phyloP scores from a whole-genome alignment of 305 asterid species.

The Rubia balearica region DNA sequence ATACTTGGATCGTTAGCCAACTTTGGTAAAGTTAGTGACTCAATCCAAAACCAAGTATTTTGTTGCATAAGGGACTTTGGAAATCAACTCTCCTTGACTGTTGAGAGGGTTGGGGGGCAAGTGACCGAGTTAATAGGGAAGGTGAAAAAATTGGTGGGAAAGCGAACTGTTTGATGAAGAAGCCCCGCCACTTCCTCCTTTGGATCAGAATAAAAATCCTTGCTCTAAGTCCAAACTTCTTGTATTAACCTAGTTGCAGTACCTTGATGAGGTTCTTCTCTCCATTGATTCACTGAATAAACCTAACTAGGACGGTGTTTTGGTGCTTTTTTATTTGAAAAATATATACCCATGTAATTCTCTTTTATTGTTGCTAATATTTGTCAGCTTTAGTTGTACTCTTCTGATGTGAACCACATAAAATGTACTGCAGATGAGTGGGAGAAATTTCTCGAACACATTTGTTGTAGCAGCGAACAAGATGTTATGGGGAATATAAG shows the following conservation, averaged over 20 bases:
- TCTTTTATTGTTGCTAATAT: constrained; percentile 4
- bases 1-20: no score
- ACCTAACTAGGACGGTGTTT: constrained; percentile 97
- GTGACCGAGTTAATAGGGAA: no score
- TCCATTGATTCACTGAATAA: constrained; percentile 57
- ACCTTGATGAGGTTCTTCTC: constrained; percentile 88
- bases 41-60: no score
- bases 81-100: no score
- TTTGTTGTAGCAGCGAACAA: constrained; percentile 60
- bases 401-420: constrained; percentile 15
- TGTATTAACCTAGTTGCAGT: constrained; percentile 37
- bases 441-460: constrained; percentile 86
- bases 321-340: constrained; percentile 83
- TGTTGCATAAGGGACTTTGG: no score
- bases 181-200: no score
- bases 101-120: no score
- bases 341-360: constrained; percentile 82
- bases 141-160: no score
- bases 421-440: constrained; percentile 63
- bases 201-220: background rate
- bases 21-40: no score
- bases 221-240: background rate
- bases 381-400: constrained; percentile 6
- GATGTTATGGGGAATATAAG: constrained; percentile 51
- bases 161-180: no score